These are phyloP conservation scores for Leccinellum rugosiceps DNA, from an alignment of 768 basidiomycete species.

Conservation along the genomic window DNA sequence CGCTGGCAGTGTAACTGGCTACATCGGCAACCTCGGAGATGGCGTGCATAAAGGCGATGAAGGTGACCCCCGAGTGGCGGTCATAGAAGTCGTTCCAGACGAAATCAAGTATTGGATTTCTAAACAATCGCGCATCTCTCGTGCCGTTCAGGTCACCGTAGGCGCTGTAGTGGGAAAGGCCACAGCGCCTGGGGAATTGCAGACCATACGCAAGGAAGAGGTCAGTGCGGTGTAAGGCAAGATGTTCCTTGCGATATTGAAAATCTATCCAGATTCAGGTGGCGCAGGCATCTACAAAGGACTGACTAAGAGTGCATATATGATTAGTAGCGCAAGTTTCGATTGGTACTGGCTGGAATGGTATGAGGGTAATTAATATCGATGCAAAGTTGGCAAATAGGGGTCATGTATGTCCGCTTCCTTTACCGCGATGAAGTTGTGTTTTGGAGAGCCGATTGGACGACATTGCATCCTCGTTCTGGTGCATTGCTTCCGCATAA, in stretches of 20 bases:
- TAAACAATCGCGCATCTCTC: conserved; percentile 54
- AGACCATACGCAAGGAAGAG: conserved; percentile 72
- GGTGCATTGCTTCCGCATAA: conserved; percentile 75
- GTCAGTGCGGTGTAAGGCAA: conserved; percentile 36
- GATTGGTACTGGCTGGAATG: conserved; percentile 6
- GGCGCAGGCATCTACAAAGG: conserved; percentile 11
- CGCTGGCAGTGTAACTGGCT: conserved; percentile 53
- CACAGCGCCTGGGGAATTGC: conserved; percentile 70
- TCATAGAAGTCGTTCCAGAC: conserved; percentile 76
- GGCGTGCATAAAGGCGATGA: conserved; percentile 80
- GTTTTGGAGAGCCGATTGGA: conserved; percentile 54
- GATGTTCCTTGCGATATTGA: neutral
- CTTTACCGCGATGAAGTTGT: conserved; percentile 12
- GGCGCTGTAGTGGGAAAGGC: conserved; percentile 59
- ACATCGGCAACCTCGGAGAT: conserved; percentile 87
- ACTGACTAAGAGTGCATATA: conserved; percentile 2
- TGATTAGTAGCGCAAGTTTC: neutral
- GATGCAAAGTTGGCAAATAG: neutral
- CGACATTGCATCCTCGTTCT: conserved; percentile 67
- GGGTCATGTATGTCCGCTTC: conserved; percentile 14
- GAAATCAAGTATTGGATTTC: conserved; percentile 83
- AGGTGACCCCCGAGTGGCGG: conserved; percentile 72
- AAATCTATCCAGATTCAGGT: conserved; percentile 16
- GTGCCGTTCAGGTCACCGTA: conserved; percentile 57
- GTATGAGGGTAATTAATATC: conserved; percentile 11